Evolutionary conservation across 495 filamentous ascomycete species (phyloP).

Genomic region (Astrothelium macrocarpum): DNA sequence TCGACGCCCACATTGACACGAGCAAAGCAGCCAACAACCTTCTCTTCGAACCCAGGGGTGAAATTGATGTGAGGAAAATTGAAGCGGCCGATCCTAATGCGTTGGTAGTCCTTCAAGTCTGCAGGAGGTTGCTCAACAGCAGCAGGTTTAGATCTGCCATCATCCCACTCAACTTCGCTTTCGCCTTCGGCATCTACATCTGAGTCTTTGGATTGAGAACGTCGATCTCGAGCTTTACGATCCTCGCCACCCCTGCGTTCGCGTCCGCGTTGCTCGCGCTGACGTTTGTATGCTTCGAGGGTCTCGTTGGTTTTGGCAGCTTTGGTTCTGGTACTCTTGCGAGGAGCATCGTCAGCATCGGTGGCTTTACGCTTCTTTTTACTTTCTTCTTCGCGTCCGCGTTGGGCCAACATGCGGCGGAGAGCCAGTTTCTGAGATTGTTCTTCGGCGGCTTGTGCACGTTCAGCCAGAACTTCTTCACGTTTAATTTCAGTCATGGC

Average conservation of each 20-base stretch:
- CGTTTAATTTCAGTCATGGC: slow-evolving; percentile 81
- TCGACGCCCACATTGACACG: slow-evolving; percentile 72
- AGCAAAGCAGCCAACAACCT: slow-evolving; percentile 67
- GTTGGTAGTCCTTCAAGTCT: slow-evolving; percentile 70
- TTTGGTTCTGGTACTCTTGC: slow-evolving; percentile 76
- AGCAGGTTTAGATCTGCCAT: slow-evolving; percentile 36
- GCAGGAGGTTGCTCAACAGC: slow-evolving; percentile 52
- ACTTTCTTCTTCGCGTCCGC: slow-evolving; percentile 51
- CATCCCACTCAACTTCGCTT: slow-evolving; percentile 71
- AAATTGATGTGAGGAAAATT: slow-evolving; percentile 82
- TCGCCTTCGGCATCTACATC: slow-evolving; percentile 64
- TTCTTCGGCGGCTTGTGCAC: slow-evolving; percentile 69
- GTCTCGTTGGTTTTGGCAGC: slow-evolving; percentile 41
- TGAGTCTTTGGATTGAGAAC: slow-evolving; percentile 30
- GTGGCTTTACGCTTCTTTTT: slow-evolving; percentile 76
- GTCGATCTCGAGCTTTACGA: slow-evolving; percentile 43
- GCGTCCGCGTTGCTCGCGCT: slow-evolving; percentile 74
- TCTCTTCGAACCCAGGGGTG: slow-evolving; percentile 75
- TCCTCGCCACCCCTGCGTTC: slow-evolving; percentile 62
- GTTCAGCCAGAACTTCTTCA: slow-evolving; percentile 80
- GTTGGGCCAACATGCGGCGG: slow-evolving; percentile 64
- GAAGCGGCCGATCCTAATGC: slow-evolving; percentile 66
- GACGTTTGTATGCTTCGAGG: slow-evolving; percentile 71
- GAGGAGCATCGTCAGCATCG: slow-evolving; percentile 56
- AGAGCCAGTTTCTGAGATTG: slow-evolving; percentile 74